These are phyloP conservation scores for Suhomyces kunorum DNA, from an alignment of 1,139 yeast genomes.

Conservation along the genomic window DNA sequence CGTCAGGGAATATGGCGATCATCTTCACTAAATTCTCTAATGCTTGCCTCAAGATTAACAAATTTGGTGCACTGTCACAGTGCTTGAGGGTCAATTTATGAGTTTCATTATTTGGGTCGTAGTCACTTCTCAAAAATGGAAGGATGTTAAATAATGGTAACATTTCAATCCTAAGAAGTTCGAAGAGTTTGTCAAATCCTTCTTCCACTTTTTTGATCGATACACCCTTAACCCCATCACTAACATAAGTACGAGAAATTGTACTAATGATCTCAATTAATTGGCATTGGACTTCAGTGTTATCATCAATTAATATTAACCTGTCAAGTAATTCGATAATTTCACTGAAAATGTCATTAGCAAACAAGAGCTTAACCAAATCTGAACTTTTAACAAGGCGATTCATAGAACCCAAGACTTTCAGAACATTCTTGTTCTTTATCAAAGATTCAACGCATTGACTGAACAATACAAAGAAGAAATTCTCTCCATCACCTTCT, in stretches of 20 bases:
- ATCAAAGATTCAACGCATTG: slow-evolving; percentile 79
- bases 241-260: slow-evolving; percentile 38
- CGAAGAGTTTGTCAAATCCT: slow-evolving; percentile 78
- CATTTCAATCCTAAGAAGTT: slow-evolving; percentile 71
- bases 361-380: slow-evolving; percentile 61
- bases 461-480: slow-evolving; percentile 79
- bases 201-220: slow-evolving; percentile 40
- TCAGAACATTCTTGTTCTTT: slow-evolving; percentile 37
- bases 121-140: slow-evolving; percentile 59
- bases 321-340: slow-evolving; percentile 76
- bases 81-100: slow-evolving; percentile 30
- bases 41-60: slow-evolving; percentile 51
- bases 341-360: slow-evolving; percentile 73
- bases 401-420: slow-evolving; percentile 55
- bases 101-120: slow-evolving; percentile 36
- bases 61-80: slow-evolving; percentile 38
- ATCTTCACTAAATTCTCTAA: slow-evolving; percentile 61
- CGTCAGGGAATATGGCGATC: slow-evolving; percentile 62
- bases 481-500: slow-evolving; percentile 68
- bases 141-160: slow-evolving; percentile 60
- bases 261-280: slow-evolving; percentile 59
- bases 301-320: slow-evolving; percentile 60
- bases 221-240: slow-evolving; percentile 1
- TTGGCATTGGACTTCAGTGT: slow-evolving; percentile 50
- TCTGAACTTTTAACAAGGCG: slow-evolving; percentile 59